These are phyloP conservation scores for Salix brachista DNA, from an alignment of 345 rosid genomes.

Conservation along the genomic window DNA sequence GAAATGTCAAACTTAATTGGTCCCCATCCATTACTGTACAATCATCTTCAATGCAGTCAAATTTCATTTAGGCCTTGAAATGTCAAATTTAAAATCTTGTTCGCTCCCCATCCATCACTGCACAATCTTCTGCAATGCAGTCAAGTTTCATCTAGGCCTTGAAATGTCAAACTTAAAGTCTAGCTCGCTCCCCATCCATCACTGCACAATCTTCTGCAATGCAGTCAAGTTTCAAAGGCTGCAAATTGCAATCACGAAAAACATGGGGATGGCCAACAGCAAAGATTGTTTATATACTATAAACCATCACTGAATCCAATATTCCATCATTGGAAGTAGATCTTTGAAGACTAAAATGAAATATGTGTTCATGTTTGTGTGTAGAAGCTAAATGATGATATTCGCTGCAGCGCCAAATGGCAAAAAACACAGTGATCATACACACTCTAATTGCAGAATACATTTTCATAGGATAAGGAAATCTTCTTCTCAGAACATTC, in stretches of 20 bases:
- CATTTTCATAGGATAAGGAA: not conserved
- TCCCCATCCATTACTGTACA: not conserved
- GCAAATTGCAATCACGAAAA: not conserved
- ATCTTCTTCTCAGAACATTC: not conserved
- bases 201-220: not conserved
- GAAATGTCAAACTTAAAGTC: not conserved
- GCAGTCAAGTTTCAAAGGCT: not conserved
- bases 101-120: not conserved
- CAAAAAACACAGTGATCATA: not conserved
- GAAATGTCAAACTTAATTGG: not conserved
- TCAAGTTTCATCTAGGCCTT: not conserved
- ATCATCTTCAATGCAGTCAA: no score
- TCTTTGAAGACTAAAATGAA: not conserved
- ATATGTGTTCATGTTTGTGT: not conserved
- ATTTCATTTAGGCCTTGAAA: not conserved
- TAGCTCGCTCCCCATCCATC: not conserved
- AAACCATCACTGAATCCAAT: not conserved
- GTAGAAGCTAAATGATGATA: not conserved
- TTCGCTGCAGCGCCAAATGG: not conserved
- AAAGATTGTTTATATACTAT: not conserved
- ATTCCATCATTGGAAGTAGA: not conserved
- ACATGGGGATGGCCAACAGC: not conserved
- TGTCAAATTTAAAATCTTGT: not conserved
- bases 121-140: not conserved
- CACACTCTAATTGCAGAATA: not conserved